A percentile compares a stretch with the other conserved stretches of the same genome.
Evolutionary conservation across 139 green algal species (phyloP).

Genomic region (Klebsormidium nitens): DNA sequence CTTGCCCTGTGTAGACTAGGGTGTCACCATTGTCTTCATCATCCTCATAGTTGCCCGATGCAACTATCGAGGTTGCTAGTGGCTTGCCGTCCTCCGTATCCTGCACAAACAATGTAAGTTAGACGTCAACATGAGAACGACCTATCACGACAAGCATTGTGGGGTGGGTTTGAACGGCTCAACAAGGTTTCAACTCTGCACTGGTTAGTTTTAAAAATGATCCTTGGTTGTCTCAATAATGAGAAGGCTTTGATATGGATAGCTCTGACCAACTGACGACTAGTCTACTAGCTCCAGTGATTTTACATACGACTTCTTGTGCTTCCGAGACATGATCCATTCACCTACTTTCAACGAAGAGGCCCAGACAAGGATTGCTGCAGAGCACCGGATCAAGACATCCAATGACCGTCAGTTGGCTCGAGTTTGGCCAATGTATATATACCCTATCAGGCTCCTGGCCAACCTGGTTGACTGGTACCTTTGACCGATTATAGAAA

Average conservation of each 20-base stretch:
- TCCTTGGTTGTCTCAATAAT: neutral
- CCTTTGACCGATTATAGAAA: conserved; percentile 10
- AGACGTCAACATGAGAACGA: too few relatives aligned
- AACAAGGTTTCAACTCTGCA: neutral
- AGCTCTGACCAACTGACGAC: too few relatives aligned
- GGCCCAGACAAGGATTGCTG: too few relatives aligned
- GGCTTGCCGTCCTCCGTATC: neutral
- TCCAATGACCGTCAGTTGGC: too few relatives aligned
- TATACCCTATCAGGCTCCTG: neutral
- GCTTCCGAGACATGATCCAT: too few relatives aligned
- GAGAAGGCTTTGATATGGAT: neutral
- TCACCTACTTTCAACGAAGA: too few relatives aligned
- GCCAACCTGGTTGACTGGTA: neutral
- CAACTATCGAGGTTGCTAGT: conserved; percentile 24
- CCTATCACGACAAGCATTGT: too few relatives aligned
- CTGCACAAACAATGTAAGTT: too few relatives aligned
- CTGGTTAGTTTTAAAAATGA: neutral
- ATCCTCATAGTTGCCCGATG: conserved; percentile 39
- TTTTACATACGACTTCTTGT: too few relatives aligned
- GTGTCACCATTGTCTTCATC: conserved; percentile 33
- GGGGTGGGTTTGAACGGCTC: neutral
- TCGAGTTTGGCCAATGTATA: too few relatives aligned
- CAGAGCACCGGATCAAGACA: too few relatives aligned
- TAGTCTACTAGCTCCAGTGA: too few relatives aligned
- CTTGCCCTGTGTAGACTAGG: conserved; percentile 39